A percentile compares a stretch with the other conserved stretches of the same genome.
phyloP scores from a whole-genome alignment of 2,329 filamentous ascomycete species.

The Paradendryphiella salina region DNA sequence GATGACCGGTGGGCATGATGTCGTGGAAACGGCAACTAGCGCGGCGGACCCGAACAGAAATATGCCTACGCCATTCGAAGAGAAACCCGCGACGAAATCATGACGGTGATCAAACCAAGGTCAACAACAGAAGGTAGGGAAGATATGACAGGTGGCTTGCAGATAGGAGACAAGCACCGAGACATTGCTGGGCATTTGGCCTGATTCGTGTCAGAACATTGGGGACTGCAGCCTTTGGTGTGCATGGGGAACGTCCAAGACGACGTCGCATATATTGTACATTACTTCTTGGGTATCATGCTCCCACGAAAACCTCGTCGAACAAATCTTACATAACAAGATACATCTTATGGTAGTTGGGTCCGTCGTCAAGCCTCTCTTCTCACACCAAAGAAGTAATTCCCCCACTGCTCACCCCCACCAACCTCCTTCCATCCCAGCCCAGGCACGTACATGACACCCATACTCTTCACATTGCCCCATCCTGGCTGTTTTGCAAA shows the following conservation, averaged over 20 bases:
- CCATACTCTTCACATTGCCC: conserved; percentile 64
- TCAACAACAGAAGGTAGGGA: too few relatives aligned
- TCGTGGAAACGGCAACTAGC: conserved; percentile 16
- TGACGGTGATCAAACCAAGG: not conserved
- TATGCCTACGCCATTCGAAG: conserved; percentile 35
- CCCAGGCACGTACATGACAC: conserved; percentile 87
- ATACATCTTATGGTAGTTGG: not conserved
- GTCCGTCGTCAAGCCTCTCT: conserved; percentile 41
- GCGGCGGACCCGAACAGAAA: conserved; percentile 14
- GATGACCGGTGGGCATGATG: conserved; percentile 35
- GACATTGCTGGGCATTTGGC: conserved; percentile 5
- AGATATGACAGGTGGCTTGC: too few relatives aligned
- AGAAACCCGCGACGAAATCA: conserved; percentile 22
- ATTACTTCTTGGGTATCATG: conserved; percentile 14
- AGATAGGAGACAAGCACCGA: not conserved
- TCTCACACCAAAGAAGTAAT: conserved; percentile 92
- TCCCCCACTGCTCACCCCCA: conserved; percentile 83
- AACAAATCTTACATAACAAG: not conserved
- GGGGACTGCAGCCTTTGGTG: not conserved
- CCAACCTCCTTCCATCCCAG: conserved; percentile 83
- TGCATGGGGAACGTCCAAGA: not conserved
- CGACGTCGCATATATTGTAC: conserved; percentile 9
- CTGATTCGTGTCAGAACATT: not conserved
- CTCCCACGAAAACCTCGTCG: not conserved
- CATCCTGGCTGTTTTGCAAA: conserved; percentile 49